Percentiles rank a stretch among this genome's conserved stretches.
These are phyloP conservation scores for Termitomyces eurrhizus DNA, from an alignment of 768 basidiomycete genomes.

Conservation along the genomic window DNA sequence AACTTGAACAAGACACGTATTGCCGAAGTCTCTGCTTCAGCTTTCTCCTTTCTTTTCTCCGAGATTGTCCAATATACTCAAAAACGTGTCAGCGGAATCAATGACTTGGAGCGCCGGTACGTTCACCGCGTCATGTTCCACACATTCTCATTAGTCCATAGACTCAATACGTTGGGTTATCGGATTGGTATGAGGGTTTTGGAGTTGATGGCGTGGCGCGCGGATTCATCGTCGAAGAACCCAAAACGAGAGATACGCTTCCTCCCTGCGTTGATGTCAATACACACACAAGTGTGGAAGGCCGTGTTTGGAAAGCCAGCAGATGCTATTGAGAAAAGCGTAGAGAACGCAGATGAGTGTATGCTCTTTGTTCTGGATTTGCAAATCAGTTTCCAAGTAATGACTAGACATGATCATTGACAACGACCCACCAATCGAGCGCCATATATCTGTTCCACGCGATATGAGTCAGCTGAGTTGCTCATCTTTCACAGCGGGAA, in stretches of 20 bases:
- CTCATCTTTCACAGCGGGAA: slow-evolving; percentile 95
- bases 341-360: slow-evolving; percentile 97
- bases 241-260: slow-evolving; percentile 92
- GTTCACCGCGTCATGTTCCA: slow-evolving; percentile 16
- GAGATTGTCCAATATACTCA: slow-evolving; percentile 96
- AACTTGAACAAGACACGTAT: slow-evolving; percentile 83
- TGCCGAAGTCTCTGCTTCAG: slow-evolving; percentile 77
- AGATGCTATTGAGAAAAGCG: slow-evolving; percentile 93
- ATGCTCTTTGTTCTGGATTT: slow-evolving; percentile 21
- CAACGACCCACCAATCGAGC: slow-evolving; percentile 91
- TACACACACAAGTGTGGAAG: slow-evolving; percentile 94
- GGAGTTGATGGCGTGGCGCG: slow-evolving; percentile 80
- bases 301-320: slow-evolving; percentile 92
- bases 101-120: slow-evolving; percentile 91
- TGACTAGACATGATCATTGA: slow-evolving; percentile 92
- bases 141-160: slow-evolving; percentile 25
- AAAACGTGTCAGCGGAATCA: slow-evolving; percentile 90
- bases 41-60: slow-evolving; percentile 89
- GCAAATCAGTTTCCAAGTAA: slow-evolving; percentile 5
- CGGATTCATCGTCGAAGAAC: slow-evolving; percentile 75
- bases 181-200: slow-evolving; percentile 85
- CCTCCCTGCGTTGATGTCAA: slow-evolving; percentile 86
- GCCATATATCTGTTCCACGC: slow-evolving; percentile 88
- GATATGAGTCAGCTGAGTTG: slow-evolving; percentile 94
- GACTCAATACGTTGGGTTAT: slow-evolving; percentile 90